phyloP scores from a whole-genome alignment of 148 eudicot species.

The Diospyros lotus region DNA sequence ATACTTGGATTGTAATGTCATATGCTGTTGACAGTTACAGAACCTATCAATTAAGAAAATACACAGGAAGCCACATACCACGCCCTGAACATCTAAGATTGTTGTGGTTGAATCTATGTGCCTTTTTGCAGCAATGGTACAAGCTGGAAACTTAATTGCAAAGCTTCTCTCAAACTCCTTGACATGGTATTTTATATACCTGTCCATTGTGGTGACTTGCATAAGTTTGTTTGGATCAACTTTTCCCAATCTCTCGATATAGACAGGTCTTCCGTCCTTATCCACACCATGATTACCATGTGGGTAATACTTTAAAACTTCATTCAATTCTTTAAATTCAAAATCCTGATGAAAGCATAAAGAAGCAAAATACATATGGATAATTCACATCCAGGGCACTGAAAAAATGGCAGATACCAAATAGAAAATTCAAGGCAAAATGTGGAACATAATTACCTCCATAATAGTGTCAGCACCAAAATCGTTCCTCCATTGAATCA shows the following conservation, averaged over 20 bases:
- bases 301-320: constrained; percentile 81
- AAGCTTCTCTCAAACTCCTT: constrained; percentile 87
- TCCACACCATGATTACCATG: constrained; percentile 97
- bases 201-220: constrained; percentile 86
- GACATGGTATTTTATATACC: constrained; percentile 84
- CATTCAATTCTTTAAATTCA: constrained; percentile 67
- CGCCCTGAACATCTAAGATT: constrained; percentile 91
- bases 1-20: not conserved
- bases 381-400: not conserved
- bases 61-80: constrained; percentile 49
- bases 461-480: constrained; percentile 58
- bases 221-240: constrained; percentile 86
- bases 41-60: not conserved
- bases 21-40: not conserved
- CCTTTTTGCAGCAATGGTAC: constrained; percentile 82
- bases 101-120: constrained; percentile 97
- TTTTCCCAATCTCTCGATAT: constrained; percentile 91
- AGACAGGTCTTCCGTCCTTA: constrained; percentile 91
- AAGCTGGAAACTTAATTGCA: constrained; percentile 76
- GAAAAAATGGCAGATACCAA: not conserved
- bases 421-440: not conserved
- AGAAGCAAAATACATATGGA: not conserved
- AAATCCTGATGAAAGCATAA: constrained; percentile 54
- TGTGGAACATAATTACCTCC: constrained; percentile 29
- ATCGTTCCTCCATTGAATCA: constrained; percentile 73